phyloP scores from a whole-genome alignment of 331 rosid species.

The Dryas integrifolia region DNA sequence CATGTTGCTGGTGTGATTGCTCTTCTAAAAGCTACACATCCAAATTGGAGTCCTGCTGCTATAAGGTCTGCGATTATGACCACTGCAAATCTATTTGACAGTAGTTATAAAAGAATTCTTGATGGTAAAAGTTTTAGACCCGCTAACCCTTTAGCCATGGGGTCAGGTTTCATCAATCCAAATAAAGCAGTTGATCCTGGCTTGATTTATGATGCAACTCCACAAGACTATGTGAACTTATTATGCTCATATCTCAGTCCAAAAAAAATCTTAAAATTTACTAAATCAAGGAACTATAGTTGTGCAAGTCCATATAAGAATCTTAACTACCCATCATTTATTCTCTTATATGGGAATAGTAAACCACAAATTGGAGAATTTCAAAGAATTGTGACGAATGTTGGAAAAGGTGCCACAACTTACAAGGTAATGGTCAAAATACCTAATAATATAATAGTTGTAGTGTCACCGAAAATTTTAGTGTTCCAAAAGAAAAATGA shows the following conservation, averaged over 20 bases:
- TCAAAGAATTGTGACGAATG: conserved; percentile 13
- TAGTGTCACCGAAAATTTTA: conserved; percentile 29
- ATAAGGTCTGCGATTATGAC: conserved; percentile 16
- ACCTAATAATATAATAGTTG: conserved; percentile 25
- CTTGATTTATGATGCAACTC: neutral
- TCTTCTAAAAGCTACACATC: conserved; percentile 6
- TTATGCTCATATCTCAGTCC: neutral
- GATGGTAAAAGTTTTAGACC: neutral
- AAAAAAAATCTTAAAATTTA: neutral
- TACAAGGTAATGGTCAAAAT: neutral
- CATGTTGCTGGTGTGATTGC: conserved; percentile 1
- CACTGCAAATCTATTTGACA: neutral
- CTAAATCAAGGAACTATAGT: neutral
- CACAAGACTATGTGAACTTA: neutral
- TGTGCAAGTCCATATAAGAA: neutral
- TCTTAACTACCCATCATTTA: conserved; percentile 14
- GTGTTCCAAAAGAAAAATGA: conserved; percentile 20
- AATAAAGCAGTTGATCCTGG: neutral
- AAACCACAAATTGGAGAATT: neutral
- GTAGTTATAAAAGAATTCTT: neutral
- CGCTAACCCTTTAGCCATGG: neutral
- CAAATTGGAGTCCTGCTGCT: conserved; percentile 9
- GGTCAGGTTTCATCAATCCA: neutral
- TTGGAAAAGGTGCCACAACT: neutral
- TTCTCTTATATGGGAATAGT: neutral